Evolutionary conservation across 441 rosid genomes (phyloP).

Genomic region (Omphalea diandra): DNA sequence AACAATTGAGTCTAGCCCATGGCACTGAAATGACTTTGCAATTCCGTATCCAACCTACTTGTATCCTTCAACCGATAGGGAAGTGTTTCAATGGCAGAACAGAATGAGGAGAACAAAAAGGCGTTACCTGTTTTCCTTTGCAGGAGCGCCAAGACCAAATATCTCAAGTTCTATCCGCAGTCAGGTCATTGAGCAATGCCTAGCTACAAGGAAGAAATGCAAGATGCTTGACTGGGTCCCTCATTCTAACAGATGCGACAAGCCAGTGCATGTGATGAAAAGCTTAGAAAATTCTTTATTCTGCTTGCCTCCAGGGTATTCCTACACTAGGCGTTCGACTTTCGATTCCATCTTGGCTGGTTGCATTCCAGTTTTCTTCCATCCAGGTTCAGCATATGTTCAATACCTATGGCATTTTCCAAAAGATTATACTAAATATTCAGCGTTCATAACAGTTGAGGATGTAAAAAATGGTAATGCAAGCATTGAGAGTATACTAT

Average conservation of each 20-base stretch:
- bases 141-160: slow-evolving; percentile 60
- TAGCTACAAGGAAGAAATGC: slow-evolving; percentile 55
- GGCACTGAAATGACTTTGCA: slow-evolving; percentile 64
- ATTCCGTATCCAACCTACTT: slow-evolving; percentile 85
- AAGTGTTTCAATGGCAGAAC: slow-evolving; percentile 61
- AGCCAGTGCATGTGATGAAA: slow-evolving; percentile 49
- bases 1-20: slow-evolving; percentile 74
- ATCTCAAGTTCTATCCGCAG: slow-evolving; percentile 46
- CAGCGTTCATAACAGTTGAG: slow-evolving; percentile 57
- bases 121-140: slow-evolving; percentile 59
- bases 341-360: slow-evolving; percentile 83
- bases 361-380: slow-evolving; percentile 95
- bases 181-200: slow-evolving; percentile 66
- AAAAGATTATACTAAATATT: slow-evolving; percentile 48
- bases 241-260: slow-evolving; percentile 46
- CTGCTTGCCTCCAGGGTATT: slow-evolving; percentile 83
- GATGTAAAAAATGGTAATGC: slow-evolving; percentile 48
- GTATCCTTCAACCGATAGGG: slow-evolving; percentile 61
- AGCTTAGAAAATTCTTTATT: slow-evolving; percentile 60
- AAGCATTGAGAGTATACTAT: slow-evolving; percentile 50
- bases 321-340: slow-evolving; percentile 71
- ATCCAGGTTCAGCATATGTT: slow-evolving; percentile 80
- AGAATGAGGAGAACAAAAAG: slow-evolving; percentile 47
- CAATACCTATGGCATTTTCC: slow-evolving; percentile 90
- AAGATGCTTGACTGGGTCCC: slow-evolving; percentile 48